Conservation (phyloP, 805 yeast genomes). For the Starmerella floris region DNA sequence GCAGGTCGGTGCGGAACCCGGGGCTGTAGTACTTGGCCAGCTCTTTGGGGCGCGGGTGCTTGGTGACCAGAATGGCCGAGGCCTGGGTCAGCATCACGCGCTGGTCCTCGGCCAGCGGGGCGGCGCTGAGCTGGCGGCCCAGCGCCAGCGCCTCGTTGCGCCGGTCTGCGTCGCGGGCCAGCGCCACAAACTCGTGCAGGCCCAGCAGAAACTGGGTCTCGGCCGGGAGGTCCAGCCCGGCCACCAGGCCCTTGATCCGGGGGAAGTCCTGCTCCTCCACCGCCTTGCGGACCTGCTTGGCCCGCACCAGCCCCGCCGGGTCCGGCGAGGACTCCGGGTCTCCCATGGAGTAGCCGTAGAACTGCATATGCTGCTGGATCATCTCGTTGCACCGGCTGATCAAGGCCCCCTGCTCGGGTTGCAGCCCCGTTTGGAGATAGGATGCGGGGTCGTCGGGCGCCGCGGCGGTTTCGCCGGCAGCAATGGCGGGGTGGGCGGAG, state of each 20-base stretch:
- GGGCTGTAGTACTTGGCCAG: neutral
- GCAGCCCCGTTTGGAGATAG: neutral
- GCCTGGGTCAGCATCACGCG: neutral
- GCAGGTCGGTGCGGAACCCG: neutral
- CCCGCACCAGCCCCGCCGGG: neutral
- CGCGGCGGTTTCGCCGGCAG: no score
- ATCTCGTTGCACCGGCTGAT: neutral
- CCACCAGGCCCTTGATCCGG: neutral
- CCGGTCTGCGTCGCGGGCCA: neutral
- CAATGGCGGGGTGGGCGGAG: no score
- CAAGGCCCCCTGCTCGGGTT: neutral
- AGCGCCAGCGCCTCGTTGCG: neutral
- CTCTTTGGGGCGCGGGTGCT: neutral
- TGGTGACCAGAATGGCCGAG: neutral
- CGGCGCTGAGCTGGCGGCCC: neutral
- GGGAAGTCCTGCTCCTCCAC: conserved; percentile 1
- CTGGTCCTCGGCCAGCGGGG: neutral
- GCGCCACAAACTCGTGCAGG: conserved; percentile 1
- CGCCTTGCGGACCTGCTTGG: neutral
- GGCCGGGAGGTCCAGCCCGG: neutral
- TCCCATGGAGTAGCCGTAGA: conserved; percentile 5
- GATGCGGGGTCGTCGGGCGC: no score
- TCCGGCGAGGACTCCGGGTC: neutral
- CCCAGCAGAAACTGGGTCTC: conserved; percentile 1
- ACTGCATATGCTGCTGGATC: neutral